Percentiles rank a stretch among this genome's conserved stretches.
These are phyloP conservation scores for Calendula officinalis DNA, from an alignment of 129 eudicot species.

Conservation along the genomic window DNA sequence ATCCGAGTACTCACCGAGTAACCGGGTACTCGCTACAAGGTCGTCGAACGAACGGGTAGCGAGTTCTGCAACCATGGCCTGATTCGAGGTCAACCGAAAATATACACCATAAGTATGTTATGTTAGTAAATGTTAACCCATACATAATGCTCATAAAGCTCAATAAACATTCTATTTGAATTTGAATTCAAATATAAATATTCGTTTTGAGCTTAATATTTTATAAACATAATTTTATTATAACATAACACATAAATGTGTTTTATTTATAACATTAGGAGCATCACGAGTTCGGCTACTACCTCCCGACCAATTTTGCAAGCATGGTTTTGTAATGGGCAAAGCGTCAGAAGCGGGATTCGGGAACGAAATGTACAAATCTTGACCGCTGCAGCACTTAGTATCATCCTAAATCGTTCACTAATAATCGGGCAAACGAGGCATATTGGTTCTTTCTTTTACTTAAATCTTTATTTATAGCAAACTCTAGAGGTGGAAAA, in stretches of 20 bases:
- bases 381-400: constrained; percentile 54
- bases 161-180: not conserved
- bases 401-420: constrained; percentile 55
- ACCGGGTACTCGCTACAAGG: too few relatives aligned
- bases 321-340: constrained; percentile 49
- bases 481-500: too few relatives aligned
- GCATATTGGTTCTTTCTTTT: constrained; percentile 48
- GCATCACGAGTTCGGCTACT: constrained; percentile 45
- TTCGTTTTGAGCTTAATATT: not conserved
- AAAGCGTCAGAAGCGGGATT: constrained; percentile 62
- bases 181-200: not conserved
- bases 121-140: not conserved
- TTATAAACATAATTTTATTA: not conserved
- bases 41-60: too few relatives aligned
- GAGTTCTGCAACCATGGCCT: too few relatives aligned
- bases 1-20: too few relatives aligned
- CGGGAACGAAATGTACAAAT: constrained; percentile 63
- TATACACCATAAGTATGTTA: not conserved
- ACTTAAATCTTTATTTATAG: constrained; percentile 16
- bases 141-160: not conserved
- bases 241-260: not conserved
- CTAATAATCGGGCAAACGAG: constrained; percentile 60
- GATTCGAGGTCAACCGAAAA: not conserved
- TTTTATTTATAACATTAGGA: constrained; percentile 28
- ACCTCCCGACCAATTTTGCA: constrained; percentile 50